Conservation (phyloP, 2,329 filamentous ascomycete species). For the Diplodia corticola region DNA sequence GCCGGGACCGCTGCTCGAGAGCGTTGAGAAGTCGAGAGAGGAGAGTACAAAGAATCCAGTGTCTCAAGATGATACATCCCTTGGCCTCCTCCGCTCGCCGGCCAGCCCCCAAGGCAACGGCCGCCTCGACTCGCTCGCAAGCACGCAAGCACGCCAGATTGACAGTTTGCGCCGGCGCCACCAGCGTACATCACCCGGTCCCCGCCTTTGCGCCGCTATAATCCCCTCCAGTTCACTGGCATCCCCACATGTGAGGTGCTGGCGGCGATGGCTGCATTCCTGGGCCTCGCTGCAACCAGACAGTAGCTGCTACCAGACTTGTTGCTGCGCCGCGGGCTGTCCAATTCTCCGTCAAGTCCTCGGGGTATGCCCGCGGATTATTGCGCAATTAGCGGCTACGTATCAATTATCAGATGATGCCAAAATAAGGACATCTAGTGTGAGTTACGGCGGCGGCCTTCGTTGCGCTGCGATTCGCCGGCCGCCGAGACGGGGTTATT, state of each 20-base stretch:
- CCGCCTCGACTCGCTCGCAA: not conserved
- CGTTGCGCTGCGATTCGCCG: constrained; percentile 6
- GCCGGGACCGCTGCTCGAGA: not conserved
- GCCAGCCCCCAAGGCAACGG: not conserved
- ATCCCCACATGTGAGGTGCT: not conserved
- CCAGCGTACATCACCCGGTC: constrained; percentile 12
- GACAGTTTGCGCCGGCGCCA: constrained; percentile 4
- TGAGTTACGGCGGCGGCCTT: constrained; percentile 7
- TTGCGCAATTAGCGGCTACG: constrained; percentile 17
- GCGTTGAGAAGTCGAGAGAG: not conserved
- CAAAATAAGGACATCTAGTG: constrained; percentile 10
- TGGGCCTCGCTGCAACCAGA: not conserved
- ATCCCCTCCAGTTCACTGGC: constrained; percentile 1
- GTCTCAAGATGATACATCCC: constrained; percentile 15
- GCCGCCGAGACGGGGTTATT: too few species aligned
- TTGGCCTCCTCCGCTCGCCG: not conserved
- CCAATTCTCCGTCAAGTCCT: not conserved
- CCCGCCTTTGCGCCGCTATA: not conserved
- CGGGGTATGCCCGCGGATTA: not conserved
- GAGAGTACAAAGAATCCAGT: constrained; percentile 13
- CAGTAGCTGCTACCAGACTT: not conserved
- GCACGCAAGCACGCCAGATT: too few species aligned
- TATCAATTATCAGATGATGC: constrained; percentile 20
- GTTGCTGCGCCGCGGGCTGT: not conserved
- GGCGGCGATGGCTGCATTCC: not conserved